Base-by-base conservation (phyloP, 768 basidiomycete genomes). In the Austroboletus eburneus region DNA sequence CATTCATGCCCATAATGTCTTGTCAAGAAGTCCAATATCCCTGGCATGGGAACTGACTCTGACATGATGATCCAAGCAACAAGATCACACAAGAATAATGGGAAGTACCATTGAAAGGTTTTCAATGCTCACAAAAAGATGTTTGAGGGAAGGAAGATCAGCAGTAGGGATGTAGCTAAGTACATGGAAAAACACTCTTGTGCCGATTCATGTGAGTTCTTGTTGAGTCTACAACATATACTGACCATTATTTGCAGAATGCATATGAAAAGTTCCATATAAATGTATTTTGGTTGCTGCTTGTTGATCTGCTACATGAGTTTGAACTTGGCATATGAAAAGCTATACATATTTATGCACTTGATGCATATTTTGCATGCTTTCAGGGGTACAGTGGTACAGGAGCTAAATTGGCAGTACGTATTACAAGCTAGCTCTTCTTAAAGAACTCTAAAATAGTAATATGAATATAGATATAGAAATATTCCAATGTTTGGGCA, bases 401-500 rank as follows among this genome's bases (percentile, higher is more conserved):
- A 46, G 17, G 27, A 50, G 3, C 51, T 63, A 2, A 56, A 63
- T 30, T 21, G 13, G 3, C 23, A 55, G 60, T 59, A 32, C 14
- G 30, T 13, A 27, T 33, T 5, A 33, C 32, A 9, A 33, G 9
- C 16, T 16, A 33, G 9, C 18, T n/a, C n/a, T n/a, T n/a, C n/a
- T n/a, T n/a, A n/a, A n/a, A n/a, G n/a, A n/a, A n/a, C n/a, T n/a
- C n/a, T n/a, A 27, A 5, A 12, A 5, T 27, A 8, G 3, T 48
- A n/a, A 47, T 10, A 21, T 12, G 4, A 12, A 27, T 22, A 35
- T 33, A 72, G 68, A 18, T 72, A 61, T 43, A 57, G 63, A 2
- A 3, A 46, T 21, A 46, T 71, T 0, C 50, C 68, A 1, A 50
- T 65, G 0, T 73, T 73, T 56, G 69, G 71, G 0, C 40, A 51